Conservation (phyloP, 192 early-diverging fungal genomes). For the Linnemannia hyalina region DNA sequence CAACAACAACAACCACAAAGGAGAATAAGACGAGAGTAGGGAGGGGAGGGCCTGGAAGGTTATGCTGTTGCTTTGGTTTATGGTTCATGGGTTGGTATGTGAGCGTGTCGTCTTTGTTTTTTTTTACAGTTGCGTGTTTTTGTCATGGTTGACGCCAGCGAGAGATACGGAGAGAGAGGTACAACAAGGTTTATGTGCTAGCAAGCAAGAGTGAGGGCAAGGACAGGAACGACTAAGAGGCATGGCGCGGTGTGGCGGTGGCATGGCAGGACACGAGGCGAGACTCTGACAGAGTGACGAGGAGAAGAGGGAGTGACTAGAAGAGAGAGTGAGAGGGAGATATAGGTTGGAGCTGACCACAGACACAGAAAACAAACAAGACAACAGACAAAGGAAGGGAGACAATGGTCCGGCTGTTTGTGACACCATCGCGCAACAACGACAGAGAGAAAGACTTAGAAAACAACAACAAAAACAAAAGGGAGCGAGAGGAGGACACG, state of each 20-base stretch:
- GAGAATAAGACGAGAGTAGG: neutral
- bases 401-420: neutral
- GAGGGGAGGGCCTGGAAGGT: neutral
- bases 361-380: neutral
- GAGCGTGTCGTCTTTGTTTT: neutral
- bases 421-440: constrained; percentile 5
- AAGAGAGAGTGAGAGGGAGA: neutral
- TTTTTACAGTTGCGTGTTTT: constrained; percentile 1
- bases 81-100: neutral
- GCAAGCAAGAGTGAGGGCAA: no score
- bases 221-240: neutral
- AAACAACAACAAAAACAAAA: neutral
- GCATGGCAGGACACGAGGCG: neutral
- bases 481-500: neutral
- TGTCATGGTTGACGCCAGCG: neutral
- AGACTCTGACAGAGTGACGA: neutral
- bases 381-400: neutral
- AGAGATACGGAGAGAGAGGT: neutral
- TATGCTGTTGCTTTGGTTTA: neutral
- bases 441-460: neutral
- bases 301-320: no score
- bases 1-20: neutral
- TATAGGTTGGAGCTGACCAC: neutral
- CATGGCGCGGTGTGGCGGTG: neutral
- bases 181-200: neutral